Percentiles rank a stretch among this genome's conserved stretches.
These are phyloP conservation scores for Staphylotrichum tortipilum DNA, from an alignment of 495 filamentous ascomycete species.

Conservation along the genomic window DNA sequence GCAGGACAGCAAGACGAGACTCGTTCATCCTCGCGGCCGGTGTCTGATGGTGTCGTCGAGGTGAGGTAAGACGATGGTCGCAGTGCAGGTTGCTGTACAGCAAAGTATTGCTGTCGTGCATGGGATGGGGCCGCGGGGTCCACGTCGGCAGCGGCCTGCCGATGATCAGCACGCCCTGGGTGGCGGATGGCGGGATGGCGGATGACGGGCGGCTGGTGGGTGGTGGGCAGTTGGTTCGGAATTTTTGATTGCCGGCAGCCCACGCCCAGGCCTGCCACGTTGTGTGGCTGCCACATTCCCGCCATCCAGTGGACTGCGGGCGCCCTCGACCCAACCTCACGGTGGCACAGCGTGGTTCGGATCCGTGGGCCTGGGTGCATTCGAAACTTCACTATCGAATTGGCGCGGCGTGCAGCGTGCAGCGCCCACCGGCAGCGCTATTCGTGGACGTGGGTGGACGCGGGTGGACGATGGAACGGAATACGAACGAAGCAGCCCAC, in stretches of 20 bases:
- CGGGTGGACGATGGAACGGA: neutral
- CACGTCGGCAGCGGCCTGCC: neutral
- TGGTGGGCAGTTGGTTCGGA: neutral
- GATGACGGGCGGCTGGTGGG: neutral
- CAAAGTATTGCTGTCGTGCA: slow-evolving; percentile 1
- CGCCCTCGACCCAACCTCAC: neutral
- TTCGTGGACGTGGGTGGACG: neutral
- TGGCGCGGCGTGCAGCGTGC: neutral
- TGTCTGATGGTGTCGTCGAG: neutral
- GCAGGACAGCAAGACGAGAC: too few species aligned
- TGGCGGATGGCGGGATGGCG: neutral
- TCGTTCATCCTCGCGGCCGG: neutral
- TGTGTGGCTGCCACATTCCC: neutral
- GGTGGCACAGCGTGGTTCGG: neutral
- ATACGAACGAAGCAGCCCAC: neutral
- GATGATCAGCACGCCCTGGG: neutral
- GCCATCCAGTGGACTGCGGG: neutral
- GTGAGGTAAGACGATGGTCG: neutral
- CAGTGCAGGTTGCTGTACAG: neutral
- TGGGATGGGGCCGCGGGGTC: neutral
- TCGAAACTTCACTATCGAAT: neutral
- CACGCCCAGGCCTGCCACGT: neutral
- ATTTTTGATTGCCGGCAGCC: slow-evolving; percentile 1
- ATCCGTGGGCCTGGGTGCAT: slow-evolving; percentile 1
- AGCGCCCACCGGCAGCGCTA: neutral